These are phyloP conservation scores for Aspergillus taichungensis DNA, from an alignment of 495 filamentous ascomycete species.

Conservation along the genomic window DNA sequence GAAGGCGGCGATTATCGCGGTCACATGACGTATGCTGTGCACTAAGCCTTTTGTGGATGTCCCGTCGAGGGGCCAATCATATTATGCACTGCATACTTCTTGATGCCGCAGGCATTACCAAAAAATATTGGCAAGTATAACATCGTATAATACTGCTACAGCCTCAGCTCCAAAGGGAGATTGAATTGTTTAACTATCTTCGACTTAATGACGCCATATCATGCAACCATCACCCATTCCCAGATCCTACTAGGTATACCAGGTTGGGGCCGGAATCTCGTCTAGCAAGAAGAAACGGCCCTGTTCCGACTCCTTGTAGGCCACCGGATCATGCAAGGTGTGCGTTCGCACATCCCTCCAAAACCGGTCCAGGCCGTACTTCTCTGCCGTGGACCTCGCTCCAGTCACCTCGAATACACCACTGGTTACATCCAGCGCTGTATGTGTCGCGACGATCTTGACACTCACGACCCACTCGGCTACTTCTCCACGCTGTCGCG, in stretches of 20 bases:
- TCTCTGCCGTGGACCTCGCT: constrained; percentile 41
- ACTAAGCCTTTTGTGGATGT: too few relatives aligned
- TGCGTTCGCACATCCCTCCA: constrained; percentile 55
- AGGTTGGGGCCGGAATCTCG: constrained; percentile 45
- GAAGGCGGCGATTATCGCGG: too few relatives aligned
- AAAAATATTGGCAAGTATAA: too few relatives aligned
- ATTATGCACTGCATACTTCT: too few relatives aligned
- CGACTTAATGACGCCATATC: too few relatives aligned
- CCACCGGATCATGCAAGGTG: constrained; percentile 53
- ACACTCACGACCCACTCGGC: constrained; percentile 52
- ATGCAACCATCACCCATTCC: not conserved
- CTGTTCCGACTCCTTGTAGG: constrained; percentile 52
- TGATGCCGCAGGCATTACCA: too few relatives aligned
- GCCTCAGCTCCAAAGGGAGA: too few relatives aligned
- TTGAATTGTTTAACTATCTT: too few relatives aligned
- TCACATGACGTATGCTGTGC: too few relatives aligned
- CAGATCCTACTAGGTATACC: constrained; percentile 42
- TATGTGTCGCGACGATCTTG: constrained; percentile 52
- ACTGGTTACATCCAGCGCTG: constrained; percentile 42
- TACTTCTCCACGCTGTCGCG: constrained; percentile 42
- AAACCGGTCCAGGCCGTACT: constrained; percentile 50
- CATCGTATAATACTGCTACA: too few relatives aligned
- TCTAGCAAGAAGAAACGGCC: constrained; percentile 43
- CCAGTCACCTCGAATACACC: constrained; percentile 55
- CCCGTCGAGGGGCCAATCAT: too few relatives aligned